Conservation (phyloP, 2,329 filamentous ascomycete genomes). For the Botrytis fragariae region DNA sequence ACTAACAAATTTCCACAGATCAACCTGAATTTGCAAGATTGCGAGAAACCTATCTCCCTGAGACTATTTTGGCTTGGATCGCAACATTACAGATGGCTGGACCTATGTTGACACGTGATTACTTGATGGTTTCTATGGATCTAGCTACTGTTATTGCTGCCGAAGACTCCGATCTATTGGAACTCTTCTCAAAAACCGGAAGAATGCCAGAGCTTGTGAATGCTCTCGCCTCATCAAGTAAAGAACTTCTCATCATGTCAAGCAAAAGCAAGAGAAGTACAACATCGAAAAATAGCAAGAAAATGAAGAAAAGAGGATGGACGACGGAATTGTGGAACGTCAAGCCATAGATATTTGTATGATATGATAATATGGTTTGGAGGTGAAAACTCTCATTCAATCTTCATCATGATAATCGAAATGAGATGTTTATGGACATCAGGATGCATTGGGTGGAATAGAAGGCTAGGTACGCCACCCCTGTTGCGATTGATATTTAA, state of each 20-base stretch:
- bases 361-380: background rate
- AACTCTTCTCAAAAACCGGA: conserved; percentile 60
- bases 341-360: conserved; percentile 24
- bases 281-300: conserved; percentile 51
- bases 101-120: conserved; percentile 69
- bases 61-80: conserved; percentile 80
- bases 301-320: conserved; percentile 61
- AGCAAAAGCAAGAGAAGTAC: conserved; percentile 48
- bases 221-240: conserved; percentile 57
- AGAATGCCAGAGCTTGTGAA: conserved; percentile 75
- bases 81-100: conserved; percentile 78
- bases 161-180: conserved; percentile 63
- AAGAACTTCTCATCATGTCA: conserved; percentile 46
- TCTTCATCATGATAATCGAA: background rate
- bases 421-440: background rate
- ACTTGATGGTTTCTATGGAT: conserved; percentile 82
- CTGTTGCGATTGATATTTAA: conserved; percentile 10
- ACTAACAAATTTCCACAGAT: conserved; percentile 40
- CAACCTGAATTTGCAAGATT: conserved; percentile 64
- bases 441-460: conserved; percentile 10
- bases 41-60: conserved; percentile 77
- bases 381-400: background rate
- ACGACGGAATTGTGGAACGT: conserved; percentile 57
- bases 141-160: conserved; percentile 73
- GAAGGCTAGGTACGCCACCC: conserved; percentile 8